Conservation (phyloP, 2,329 filamentous ascomycete species). For the Macroventuria anomochaeta region DNA sequence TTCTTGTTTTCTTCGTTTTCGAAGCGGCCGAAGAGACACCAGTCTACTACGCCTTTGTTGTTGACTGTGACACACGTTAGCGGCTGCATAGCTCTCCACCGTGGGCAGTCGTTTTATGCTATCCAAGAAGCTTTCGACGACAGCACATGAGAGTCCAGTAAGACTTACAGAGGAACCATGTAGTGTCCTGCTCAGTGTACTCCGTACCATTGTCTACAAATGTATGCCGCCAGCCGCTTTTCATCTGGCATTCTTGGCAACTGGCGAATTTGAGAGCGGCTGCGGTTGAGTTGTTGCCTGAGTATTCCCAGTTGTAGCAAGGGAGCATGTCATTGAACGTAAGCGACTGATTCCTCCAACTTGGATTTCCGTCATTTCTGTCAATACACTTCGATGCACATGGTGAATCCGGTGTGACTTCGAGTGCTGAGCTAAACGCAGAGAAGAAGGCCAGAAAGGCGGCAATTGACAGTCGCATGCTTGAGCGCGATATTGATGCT, state of each 20-base stretch:
- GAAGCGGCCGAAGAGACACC: conserved; percentile 30
- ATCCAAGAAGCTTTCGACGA: neutral
- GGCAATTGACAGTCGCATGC: neutral
- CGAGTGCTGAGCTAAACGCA: conserved; percentile 16
- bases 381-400: conserved; percentile 29
- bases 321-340: conserved; percentile 22
- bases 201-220: neutral
- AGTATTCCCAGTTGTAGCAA: conserved; percentile 26
- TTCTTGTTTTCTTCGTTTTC: conserved; percentile 22
- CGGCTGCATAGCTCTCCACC: neutral
- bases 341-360: conserved; percentile 13
- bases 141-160: neutral
- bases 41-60: conserved; percentile 27
- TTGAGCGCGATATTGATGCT: conserved; percentile 3
- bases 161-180: conserved; percentile 31
- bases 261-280: conserved; percentile 25
- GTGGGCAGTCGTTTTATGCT: too few species aligned
- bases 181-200: conserved; percentile 22
- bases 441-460: neutral
- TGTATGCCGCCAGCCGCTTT: conserved; percentile 9
- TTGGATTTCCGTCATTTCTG: conserved; percentile 16
- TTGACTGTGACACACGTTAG: conserved; percentile 23
- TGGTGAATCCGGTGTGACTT: conserved; percentile 28
- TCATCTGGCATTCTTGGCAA: conserved; percentile 27
- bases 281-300: conserved; percentile 21